These are phyloP conservation scores for Heritiera littoralis DNA, from an alignment of 345 rosid species.

Conservation along the genomic window DNA sequence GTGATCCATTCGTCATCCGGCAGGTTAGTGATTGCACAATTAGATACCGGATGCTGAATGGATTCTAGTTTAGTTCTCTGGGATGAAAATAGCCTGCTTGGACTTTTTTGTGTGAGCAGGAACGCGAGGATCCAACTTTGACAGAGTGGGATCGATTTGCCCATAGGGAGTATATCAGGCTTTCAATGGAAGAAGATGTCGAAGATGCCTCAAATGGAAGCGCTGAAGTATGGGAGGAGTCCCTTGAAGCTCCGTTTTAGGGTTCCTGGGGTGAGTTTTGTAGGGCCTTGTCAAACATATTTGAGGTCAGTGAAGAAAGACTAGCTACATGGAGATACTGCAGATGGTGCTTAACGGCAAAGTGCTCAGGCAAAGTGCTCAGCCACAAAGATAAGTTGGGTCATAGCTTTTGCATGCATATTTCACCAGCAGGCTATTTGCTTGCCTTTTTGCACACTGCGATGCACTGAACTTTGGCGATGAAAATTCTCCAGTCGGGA, in stretches of 20 bases:
- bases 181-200: conserved; percentile 83
- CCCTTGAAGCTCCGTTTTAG: conserved; percentile 68
- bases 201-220: conserved; percentile 76
- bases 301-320: conserved; percentile 7
- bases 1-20: conserved; percentile 75
- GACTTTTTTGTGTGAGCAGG: conserved; percentile 35
- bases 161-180: conserved; percentile 63
- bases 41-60: neutral
- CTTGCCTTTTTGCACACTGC: conserved; percentile 12
- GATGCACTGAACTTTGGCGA: neutral
- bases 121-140: conserved; percentile 65
- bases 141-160: conserved; percentile 85
- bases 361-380: conserved; percentile 1
- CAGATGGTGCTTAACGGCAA: neutral
- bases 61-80: neutral
- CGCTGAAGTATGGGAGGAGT: conserved; percentile 71
- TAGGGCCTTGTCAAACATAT: conserved; percentile 17
- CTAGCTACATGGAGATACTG: neutral
- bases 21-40: conserved; percentile 46
- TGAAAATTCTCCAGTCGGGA: neutral
- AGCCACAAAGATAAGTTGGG: conserved; percentile 19
- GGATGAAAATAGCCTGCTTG: neutral
- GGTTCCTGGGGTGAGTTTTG: conserved; percentile 14
- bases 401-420: conserved; percentile 11
- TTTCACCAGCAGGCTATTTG: neutral